Percentiles rank a stretch among this genome's conserved stretches.
Conservation (phyloP, 1,139 yeast species). For the Magnusiomyces starmeri region DNA sequence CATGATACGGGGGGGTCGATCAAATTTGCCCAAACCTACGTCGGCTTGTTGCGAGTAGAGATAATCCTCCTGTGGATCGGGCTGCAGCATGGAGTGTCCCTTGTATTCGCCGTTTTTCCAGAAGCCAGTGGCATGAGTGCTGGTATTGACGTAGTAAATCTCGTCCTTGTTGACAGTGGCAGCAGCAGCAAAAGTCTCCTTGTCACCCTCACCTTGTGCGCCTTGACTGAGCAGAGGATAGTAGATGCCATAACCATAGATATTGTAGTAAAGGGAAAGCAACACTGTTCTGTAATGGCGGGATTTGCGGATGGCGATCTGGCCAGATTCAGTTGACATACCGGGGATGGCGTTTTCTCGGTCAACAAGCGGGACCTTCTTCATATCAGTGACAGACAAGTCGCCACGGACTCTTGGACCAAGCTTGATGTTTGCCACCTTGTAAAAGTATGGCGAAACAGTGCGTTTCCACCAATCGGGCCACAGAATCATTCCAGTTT, state of each 20-base stretch:
- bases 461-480: conserved; percentile 80
- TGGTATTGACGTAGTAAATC: conserved; percentile 61
- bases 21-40: conserved; percentile 19
- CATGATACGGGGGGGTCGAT: conserved; percentile 38
- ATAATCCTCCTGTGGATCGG: conserved; percentile 56
- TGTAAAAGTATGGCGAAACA: conserved; percentile 60
- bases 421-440: conserved; percentile 50
- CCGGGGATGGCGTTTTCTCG: conserved; percentile 69
- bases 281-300: conserved; percentile 59
- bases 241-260: conserved; percentile 70
- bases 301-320: conserved; percentile 58
- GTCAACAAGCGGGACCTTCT: conserved; percentile 53
- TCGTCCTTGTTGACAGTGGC: conserved; percentile 54
- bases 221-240: conserved; percentile 85
- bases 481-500: conserved; percentile 63
- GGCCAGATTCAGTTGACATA: conserved; percentile 79
- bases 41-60: conserved; percentile 13
- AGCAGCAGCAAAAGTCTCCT: conserved; percentile 81
- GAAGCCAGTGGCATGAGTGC: conserved; percentile 49
- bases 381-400: conserved; percentile 23
- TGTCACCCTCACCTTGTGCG: conserved; percentile 85
- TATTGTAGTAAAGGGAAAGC: conserved; percentile 67
- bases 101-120: conserved; percentile 40
- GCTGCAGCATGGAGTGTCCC: conserved; percentile 72
- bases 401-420: conserved; percentile 39